These are phyloP conservation scores for Lathyrus aphaca DNA, from an alignment of 306 rosid genomes.

Conservation along the genomic window DNA sequence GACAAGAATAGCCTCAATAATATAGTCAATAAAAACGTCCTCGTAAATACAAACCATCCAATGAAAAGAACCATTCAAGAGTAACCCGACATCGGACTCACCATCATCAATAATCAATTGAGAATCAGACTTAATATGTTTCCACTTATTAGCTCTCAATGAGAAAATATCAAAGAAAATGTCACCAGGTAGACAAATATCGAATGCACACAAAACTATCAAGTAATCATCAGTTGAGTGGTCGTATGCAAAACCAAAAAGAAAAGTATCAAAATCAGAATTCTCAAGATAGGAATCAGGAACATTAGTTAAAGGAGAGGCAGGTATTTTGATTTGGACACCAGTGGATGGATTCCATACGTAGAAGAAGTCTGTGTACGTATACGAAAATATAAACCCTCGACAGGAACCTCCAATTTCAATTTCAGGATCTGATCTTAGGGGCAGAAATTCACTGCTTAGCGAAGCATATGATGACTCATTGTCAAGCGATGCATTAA, in stretches of 20 bases:
- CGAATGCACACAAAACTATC: neutral
- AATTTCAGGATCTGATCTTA: neutral
- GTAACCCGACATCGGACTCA: too few species aligned
- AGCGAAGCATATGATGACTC: neutral
- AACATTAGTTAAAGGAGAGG: neutral
- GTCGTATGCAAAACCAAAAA: conserved; percentile 1
- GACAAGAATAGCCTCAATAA: neutral
- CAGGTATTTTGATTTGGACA: neutral
- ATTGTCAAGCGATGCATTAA: neutral
- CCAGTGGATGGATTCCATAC: conserved; percentile 18
- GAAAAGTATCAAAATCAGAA: too few species aligned
- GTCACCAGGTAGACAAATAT: neutral
- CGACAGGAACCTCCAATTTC: conserved; percentile 9
- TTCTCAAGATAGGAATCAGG: neutral
- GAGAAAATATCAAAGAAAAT: conserved; percentile 1
- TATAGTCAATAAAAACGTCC: too few species aligned
- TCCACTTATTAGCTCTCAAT: neutral
- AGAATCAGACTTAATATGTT: neutral
- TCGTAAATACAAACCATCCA: neutral
- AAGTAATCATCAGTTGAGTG: conserved; percentile 1
- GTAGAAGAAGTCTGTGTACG: neutral
- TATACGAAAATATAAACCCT: neutral
- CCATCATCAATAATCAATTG: neutral
- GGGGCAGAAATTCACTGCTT: neutral
- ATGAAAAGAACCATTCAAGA: neutral